Evolutionary conservation across 2,329 filamentous ascomycete genomes (phyloP).

Genomic region (Elsinoe ampelina): DNA sequence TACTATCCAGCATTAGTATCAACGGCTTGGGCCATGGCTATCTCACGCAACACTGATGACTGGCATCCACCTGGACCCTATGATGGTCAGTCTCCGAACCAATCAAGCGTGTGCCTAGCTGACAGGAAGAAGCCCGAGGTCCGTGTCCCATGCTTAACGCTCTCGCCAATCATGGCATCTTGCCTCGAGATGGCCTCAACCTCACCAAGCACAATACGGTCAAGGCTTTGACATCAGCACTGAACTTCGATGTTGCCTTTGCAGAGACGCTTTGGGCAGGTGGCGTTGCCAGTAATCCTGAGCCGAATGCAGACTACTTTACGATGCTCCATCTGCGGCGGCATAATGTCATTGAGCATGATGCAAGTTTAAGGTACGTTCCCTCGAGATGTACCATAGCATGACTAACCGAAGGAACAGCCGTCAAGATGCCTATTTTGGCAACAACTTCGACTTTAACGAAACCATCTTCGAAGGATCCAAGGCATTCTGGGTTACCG

Average conservation of each 20-base stretch:
- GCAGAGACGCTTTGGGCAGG: not conserved
- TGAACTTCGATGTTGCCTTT: slow-evolving; percentile 8
- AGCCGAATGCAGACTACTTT: not conserved
- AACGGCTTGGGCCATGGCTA: not conserved
- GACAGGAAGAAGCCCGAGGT: slow-evolving; percentile 19
- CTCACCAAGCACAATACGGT: slow-evolving; percentile 5
- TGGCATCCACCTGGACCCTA: slow-evolving; percentile 8
- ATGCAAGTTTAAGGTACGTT: not conserved
- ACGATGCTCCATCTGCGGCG: not conserved
- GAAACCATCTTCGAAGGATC: not conserved
- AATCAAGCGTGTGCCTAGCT: not conserved
- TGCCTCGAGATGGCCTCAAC: slow-evolving; percentile 17
- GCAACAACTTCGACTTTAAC: slow-evolving; percentile 7
- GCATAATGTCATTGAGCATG: slow-evolving; percentile 10
- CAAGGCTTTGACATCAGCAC: not conserved
- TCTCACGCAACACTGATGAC: not conserved
- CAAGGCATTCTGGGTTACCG: not conserved
- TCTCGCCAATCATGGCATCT: slow-evolving; percentile 22
- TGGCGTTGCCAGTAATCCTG: not conserved
- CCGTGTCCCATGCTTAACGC: slow-evolving; percentile 22
- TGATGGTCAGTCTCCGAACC: not conserved
- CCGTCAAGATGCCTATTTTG: slow-evolving; percentile 9
- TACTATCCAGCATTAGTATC: not conserved
- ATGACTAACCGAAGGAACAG: not conserved
- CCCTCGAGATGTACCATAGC: too few species aligned